Percentiles rank a stretch among this genome's conserved stretches.
Evolutionary conservation across 331 rosid genomes (phyloP).

Genomic region (Prunus yedoensis): DNA sequence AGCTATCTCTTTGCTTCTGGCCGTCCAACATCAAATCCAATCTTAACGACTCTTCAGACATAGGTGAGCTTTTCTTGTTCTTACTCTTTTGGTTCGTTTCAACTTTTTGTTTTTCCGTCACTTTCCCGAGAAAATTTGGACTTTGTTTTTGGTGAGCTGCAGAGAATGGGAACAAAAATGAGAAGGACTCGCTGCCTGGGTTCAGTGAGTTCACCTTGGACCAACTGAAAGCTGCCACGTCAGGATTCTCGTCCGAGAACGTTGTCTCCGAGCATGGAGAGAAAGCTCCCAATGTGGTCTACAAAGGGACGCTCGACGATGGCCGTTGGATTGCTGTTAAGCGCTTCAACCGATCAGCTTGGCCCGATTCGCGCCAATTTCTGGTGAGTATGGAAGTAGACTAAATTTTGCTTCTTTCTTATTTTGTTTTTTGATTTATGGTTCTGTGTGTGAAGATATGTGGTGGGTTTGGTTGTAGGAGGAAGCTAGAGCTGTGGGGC

Average conservation of each 20-base stretch:
- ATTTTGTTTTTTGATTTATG: neutral
- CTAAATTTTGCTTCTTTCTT: neutral
- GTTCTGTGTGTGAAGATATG: conserved; percentile 14
- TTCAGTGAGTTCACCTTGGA: conserved; percentile 80
- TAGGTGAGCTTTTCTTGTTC: conserved; percentile 37
- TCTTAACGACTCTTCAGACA: conserved; percentile 55
- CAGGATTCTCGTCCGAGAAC: conserved; percentile 80
- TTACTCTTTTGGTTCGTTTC: neutral
- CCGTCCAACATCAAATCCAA: conserved; percentile 71
- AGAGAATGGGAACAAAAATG: conserved; percentile 63
- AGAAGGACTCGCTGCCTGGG: conserved; percentile 53
- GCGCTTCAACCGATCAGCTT: conserved; percentile 90
- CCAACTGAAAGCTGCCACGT: conserved; percentile 74
- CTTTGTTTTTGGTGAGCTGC: conserved; percentile 14
- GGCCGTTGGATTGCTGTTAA: conserved; percentile 78
- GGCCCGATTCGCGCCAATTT: conserved; percentile 99
- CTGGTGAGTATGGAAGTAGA: conserved; percentile 41
- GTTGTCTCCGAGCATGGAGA: conserved; percentile 99
- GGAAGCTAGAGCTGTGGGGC: conserved; percentile 90
- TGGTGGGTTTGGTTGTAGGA: conserved; percentile 48
- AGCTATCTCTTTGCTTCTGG: conserved; percentile 77
- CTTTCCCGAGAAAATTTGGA: conserved; percentile 21
- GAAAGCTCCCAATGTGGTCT: conserved; percentile 99
- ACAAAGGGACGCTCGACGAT: conserved; percentile 69
- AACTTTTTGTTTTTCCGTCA: conserved; percentile 21